Evolutionary conservation across 768 basidiomycete species (phyloP).

Genomic region (Ramaria rubella): DNA sequence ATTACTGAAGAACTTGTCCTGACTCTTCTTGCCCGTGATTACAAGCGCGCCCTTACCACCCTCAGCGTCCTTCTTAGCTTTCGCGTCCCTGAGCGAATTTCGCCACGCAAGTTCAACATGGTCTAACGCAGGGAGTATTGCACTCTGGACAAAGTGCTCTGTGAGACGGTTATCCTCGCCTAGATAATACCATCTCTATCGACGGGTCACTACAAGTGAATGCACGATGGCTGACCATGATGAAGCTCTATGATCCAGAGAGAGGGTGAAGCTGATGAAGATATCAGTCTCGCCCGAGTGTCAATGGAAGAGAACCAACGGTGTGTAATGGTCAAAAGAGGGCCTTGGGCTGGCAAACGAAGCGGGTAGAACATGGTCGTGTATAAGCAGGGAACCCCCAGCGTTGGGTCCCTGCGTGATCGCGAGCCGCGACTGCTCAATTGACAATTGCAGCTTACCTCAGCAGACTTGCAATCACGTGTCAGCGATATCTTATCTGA

Average conservation of each 20-base stretch:
- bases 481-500: too few species aligned
- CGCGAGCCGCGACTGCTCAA: too few species aligned
- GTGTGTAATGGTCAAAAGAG: constrained; percentile 61
- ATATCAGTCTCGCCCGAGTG: neutral
- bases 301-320: constrained; percentile 35
- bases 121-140: constrained; percentile 64
- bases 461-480: neutral
- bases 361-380: constrained; percentile 22
- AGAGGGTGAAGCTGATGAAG: constrained; percentile 43
- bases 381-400: neutral
- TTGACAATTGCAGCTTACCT: too few species aligned
- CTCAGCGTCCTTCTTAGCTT: constrained; percentile 39
- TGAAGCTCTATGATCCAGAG: constrained; percentile 79
- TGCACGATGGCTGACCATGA: constrained; percentile 34
- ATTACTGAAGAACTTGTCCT: constrained; percentile 89
- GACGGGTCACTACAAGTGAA: neutral
- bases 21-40: constrained; percentile 64
- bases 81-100: constrained; percentile 39
- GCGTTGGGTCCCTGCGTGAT: too few species aligned
- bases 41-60: constrained; percentile 65
- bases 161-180: constrained; percentile 65
- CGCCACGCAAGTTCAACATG: constrained; percentile 69
- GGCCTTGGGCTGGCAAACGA: constrained; percentile 41
- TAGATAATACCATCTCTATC: neutral
- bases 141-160: constrained; percentile 47